Percentiles rank a stretch among this genome's conserved stretches.
Conservation (phyloP, 805 yeast species). For the Zygoascus flipseniorum region DNA sequence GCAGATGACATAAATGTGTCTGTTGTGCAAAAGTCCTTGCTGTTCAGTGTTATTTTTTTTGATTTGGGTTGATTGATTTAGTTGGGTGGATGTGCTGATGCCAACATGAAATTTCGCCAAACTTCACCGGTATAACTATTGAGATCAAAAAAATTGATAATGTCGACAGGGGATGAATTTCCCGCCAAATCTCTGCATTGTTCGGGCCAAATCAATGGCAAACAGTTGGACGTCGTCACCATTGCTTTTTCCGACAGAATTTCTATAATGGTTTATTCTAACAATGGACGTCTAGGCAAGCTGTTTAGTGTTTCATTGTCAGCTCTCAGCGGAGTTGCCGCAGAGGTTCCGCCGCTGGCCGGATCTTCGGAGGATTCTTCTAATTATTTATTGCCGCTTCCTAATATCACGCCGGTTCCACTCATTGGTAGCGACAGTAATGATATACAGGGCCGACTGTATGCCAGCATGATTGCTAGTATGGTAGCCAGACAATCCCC, state of each 20-base stretch:
- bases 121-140: not conserved
- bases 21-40: not conserved
- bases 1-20: conserved; percentile 8
- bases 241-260: conserved; percentile 24
- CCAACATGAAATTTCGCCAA: too few species aligned
- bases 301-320: conserved; percentile 6
- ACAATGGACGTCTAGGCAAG: conserved; percentile 22
- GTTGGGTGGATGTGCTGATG: not conserved
- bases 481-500: conserved; percentile 25
- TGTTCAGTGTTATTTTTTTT: not conserved
- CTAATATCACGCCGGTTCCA: conserved; percentile 20
- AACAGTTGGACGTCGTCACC: conserved; percentile 23
- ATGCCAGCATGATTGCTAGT: conserved; percentile 26
- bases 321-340: not conserved
- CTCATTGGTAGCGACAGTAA: conserved; percentile 16
- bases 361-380: not conserved
- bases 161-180: not conserved
- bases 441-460: conserved; percentile 23
- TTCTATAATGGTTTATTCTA: conserved; percentile 24
- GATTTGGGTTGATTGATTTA: not conserved
- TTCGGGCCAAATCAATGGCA: conserved; percentile 11
- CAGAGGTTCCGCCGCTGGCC: not conserved
- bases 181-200: not conserved
- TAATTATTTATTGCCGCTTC: conserved; percentile 16
- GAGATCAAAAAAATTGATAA: not conserved